These are phyloP conservation scores for Ceratobasidium sp. DNA, from an alignment of 1,284 basidiomycete genomes.

Conservation along the genomic window DNA sequence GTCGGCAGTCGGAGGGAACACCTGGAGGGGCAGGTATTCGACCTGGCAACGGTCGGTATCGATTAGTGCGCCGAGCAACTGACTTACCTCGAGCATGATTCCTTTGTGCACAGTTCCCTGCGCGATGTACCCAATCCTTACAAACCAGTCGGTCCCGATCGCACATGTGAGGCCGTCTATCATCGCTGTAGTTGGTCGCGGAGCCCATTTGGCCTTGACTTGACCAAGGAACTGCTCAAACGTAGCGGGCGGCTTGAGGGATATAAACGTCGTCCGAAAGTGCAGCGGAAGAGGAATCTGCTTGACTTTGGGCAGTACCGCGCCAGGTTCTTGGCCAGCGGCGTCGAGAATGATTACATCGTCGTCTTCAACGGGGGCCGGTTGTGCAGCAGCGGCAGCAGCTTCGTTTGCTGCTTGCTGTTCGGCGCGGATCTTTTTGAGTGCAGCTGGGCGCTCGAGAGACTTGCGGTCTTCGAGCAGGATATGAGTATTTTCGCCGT, in stretches of 20 bases:
- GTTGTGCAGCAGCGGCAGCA: conserved; percentile 11
- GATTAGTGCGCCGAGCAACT: background rate
- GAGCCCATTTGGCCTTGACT: conserved; percentile 43
- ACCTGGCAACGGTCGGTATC: background rate
- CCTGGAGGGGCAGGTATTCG: conserved; percentile 34
- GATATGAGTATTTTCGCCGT: conserved; percentile 37
- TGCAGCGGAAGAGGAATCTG: conserved; percentile 36
- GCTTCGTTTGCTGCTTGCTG: conserved; percentile 27
- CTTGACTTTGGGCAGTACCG: conserved; percentile 11
- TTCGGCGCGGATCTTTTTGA: conserved; percentile 36
- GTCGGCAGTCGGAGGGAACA: conserved; percentile 19
- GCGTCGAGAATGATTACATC: conserved; percentile 42
- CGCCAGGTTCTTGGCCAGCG: conserved; percentile 39
- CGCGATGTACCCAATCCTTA: conserved; percentile 23
- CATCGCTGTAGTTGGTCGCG: conserved; percentile 21
- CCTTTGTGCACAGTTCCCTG: conserved; percentile 31
- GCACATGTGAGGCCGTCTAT: conserved; percentile 36
- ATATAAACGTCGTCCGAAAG: conserved; percentile 43
- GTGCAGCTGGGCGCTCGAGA: conserved; percentile 33
- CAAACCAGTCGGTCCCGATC: conserved; percentile 34
- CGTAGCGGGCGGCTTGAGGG: conserved; percentile 33
- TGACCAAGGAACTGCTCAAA: conserved; percentile 43
- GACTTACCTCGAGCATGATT: conserved; percentile 33
- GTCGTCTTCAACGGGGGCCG: conserved; percentile 28
- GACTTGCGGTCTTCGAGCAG: conserved; percentile 44